Evolutionary conservation across 2,329 filamentous ascomycete genomes (phyloP).

Genomic region (Rutstroemia sydowiana): DNA sequence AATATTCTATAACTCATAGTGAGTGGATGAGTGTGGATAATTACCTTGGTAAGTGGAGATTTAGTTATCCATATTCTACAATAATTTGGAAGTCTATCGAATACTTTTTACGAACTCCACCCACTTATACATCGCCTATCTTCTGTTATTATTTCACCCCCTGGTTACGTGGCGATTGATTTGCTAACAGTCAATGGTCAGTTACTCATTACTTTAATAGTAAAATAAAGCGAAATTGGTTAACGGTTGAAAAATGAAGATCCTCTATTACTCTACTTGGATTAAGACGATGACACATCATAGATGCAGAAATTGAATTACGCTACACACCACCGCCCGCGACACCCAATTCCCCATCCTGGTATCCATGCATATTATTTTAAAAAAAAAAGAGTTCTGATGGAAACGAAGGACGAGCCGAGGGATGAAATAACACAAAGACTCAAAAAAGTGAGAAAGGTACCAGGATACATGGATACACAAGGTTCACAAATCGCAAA

Average conservation of each 20-base stretch:
- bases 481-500: background rate
- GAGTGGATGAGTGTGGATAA: too few species aligned
- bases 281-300: background rate
- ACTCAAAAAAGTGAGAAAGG: too few species aligned
- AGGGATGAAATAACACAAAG: background rate
- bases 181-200: background rate
- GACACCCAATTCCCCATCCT: background rate
- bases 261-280: background rate
- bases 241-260: background rate
- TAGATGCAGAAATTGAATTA: background rate
- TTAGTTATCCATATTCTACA: too few species aligned
- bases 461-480: background rate
- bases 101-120: too few species aligned
- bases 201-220: background rate
- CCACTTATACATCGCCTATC: background rate
- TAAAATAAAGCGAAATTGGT: background rate
- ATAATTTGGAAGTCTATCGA: too few species aligned
- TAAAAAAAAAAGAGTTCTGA: background rate
- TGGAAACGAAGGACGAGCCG: background rate
- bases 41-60: too few species aligned
- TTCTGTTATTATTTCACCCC: background rate
- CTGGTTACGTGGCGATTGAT: background rate
- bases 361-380: background rate
- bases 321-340: background rate
- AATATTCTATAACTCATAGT: too few species aligned